These are phyloP conservation scores for Pelargonium fulgidum DNA, from an alignment of 441 rosid genomes.

Conservation along the genomic window DNA sequence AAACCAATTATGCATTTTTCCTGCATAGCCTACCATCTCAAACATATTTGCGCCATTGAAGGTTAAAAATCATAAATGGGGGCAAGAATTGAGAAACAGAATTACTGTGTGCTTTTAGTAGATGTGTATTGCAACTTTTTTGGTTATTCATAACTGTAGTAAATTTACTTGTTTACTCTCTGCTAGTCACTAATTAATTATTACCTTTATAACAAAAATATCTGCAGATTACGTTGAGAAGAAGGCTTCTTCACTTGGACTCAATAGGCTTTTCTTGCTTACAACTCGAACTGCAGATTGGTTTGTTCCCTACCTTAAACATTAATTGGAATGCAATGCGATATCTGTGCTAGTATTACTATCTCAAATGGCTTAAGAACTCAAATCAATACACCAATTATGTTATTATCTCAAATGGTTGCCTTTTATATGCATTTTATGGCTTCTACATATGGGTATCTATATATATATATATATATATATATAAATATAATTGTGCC, in stretches of 20 bases:
- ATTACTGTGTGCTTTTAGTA: not conserved
- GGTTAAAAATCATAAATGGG: not conserved
- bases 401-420: not conserved
- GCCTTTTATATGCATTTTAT: no score
- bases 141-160: conserved; percentile 1
- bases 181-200: not conserved
- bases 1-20: no score
- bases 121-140: not conserved
- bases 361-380: not conserved
- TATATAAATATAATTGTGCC: no score
- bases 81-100: not conserved
- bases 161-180: not conserved
- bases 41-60: not conserved
- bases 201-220: conserved; percentile 10
- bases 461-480: no score
- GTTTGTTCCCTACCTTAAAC: conserved; percentile 27
- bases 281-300: conserved; percentile 92
- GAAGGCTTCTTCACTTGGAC: conserved; percentile 66
- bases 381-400: not conserved
- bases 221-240: conserved; percentile 76
- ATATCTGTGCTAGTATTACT: not conserved
- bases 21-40: no score
- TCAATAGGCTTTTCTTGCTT: conserved; percentile 65
- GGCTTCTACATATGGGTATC: not conserved
- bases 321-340: not conserved